A percentile compares a stretch with the other conserved stretches of the same genome.
Conservation (phyloP, 495 filamentous ascomycete genomes). For the Penicillium samsonianum region DNA sequence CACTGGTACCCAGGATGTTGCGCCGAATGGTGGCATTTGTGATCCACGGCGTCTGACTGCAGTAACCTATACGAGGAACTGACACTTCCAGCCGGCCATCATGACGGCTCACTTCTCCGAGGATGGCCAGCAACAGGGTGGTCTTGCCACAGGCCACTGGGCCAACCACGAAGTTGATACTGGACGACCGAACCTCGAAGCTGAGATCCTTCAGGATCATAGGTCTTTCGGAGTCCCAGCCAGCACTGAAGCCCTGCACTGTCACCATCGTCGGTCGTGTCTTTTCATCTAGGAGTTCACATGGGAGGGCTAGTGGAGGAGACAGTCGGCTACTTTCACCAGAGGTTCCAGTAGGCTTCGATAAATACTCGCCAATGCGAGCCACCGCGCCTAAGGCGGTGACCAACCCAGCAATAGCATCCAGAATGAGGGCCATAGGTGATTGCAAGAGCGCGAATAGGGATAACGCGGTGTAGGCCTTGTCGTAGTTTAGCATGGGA, state of each 20-base stretch:
- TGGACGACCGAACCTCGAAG: not conserved
- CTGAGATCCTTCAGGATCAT: not conserved
- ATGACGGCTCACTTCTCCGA: conserved; percentile 41
- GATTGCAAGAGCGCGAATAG: not conserved
- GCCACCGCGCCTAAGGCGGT: not conserved
- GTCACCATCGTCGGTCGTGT: too few relatives aligned
- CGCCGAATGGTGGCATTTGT: conserved; percentile 41
- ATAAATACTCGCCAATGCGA: too few relatives aligned
- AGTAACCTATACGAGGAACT: too few relatives aligned
- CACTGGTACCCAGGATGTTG: conserved; percentile 34
- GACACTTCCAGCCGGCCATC: too few relatives aligned
- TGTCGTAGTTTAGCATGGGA: not conserved
- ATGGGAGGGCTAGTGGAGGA: too few relatives aligned
- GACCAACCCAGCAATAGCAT: not conserved
- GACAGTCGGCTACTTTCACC: too few relatives aligned
- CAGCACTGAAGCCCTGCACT: not conserved
- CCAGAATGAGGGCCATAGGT: not conserved
- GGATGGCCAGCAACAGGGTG: conserved; percentile 48
- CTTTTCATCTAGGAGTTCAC: too few relatives aligned
- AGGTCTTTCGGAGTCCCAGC: not conserved
- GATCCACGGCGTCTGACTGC: conserved; percentile 43
- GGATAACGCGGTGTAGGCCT: not conserved
- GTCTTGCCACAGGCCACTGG: conserved; percentile 53
- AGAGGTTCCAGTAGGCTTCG: too few relatives aligned
- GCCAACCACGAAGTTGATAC: conserved; percentile 16